These are phyloP conservation scores for Cladobotryum protrusum DNA, from an alignment of 2,329 filamentous ascomycete species.

Conservation along the genomic window DNA sequence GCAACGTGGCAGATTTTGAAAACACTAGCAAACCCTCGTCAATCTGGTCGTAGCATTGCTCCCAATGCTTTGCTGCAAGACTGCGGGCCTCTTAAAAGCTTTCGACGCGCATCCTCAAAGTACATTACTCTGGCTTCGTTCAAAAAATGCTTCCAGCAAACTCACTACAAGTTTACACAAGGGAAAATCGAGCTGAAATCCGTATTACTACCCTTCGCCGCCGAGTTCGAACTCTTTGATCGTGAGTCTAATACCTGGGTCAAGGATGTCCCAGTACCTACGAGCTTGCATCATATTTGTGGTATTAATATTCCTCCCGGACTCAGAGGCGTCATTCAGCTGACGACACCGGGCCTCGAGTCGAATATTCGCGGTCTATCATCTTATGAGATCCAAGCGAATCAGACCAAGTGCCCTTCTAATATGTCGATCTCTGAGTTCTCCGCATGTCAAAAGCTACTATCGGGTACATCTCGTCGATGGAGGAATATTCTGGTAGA, in stretches of 20 bases:
- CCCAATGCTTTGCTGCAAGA: neutral
- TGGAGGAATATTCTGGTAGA: conserved; percentile 47
- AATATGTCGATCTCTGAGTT: conserved; percentile 46
- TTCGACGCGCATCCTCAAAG: neutral
- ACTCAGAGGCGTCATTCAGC: conserved; percentile 4
- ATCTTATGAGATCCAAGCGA: conserved; percentile 50
- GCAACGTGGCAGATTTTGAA: conserved; percentile 14
- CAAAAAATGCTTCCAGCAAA: conserved; percentile 21
- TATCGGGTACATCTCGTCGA: conserved; percentile 39
- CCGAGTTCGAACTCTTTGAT: conserved; percentile 11
- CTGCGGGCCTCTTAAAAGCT: conserved; percentile 4
- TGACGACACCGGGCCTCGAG: neutral
- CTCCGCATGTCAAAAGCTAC: conserved; percentile 41
- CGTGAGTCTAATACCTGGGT: conserved; percentile 1
- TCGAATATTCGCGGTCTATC: neutral
- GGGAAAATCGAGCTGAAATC: neutral
- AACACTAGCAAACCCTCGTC: conserved; percentile 1
- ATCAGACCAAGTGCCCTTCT: conserved; percentile 40
- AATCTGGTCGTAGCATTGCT: neutral
- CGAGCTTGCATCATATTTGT: conserved; percentile 40
- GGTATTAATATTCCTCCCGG: conserved; percentile 11
- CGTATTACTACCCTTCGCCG: conserved; percentile 9
- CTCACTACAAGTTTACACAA: conserved; percentile 16
- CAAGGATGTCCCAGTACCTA: conserved; percentile 23
- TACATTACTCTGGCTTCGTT: conserved; percentile 18